Conservation (phyloP, 1,139 yeast species). For the Candida tunisiensis region DNA sequence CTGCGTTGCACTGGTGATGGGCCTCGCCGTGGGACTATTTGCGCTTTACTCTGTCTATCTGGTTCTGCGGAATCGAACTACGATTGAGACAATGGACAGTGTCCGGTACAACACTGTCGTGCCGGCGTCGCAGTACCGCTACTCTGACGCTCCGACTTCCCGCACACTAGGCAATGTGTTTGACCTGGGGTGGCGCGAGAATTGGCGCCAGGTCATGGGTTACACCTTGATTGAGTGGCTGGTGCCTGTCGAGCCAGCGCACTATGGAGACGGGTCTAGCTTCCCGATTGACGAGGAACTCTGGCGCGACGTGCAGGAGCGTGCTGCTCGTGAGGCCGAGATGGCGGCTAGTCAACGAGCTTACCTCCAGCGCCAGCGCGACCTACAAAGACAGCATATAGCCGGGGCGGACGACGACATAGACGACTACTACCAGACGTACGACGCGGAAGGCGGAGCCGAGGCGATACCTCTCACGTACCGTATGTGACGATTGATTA, state of each 20-base stretch:
- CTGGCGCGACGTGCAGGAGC: slow-evolving; percentile 12
- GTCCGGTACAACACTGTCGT: slow-evolving; percentile 32
- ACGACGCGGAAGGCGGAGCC: no score
- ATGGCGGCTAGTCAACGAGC: slow-evolving; percentile 1
- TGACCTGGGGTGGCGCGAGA: slow-evolving; percentile 46
- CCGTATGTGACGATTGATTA: no score
- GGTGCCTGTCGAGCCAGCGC: slow-evolving; percentile 31
- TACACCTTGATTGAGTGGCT: slow-evolving; percentile 45
- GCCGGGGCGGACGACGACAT: background rate
- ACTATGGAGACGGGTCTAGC: slow-evolving; percentile 11
- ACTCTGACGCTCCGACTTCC: slow-evolving; percentile 23
- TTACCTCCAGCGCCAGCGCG: slow-evolving; percentile 4
- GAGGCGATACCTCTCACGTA: no score
- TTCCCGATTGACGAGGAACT: slow-evolving; percentile 17
- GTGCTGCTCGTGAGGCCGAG: slow-evolving; percentile 13
- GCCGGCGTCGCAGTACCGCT: slow-evolving; percentile 23
- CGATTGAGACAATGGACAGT: slow-evolving; percentile 63
- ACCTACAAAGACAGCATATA: slow-evolving; percentile 3
- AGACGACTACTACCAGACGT: no score
- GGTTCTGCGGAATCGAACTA: slow-evolving; percentile 49
- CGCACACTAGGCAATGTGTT: slow-evolving; percentile 44
- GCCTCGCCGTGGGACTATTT: slow-evolving; percentile 45
- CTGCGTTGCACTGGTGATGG: slow-evolving; percentile 44
- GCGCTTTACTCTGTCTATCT: slow-evolving; percentile 41
- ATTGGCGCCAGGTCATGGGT: slow-evolving; percentile 70